Evolutionary conservation across 441 rosid genomes (phyloP).

Genomic region (Omphalea diandra): DNA sequence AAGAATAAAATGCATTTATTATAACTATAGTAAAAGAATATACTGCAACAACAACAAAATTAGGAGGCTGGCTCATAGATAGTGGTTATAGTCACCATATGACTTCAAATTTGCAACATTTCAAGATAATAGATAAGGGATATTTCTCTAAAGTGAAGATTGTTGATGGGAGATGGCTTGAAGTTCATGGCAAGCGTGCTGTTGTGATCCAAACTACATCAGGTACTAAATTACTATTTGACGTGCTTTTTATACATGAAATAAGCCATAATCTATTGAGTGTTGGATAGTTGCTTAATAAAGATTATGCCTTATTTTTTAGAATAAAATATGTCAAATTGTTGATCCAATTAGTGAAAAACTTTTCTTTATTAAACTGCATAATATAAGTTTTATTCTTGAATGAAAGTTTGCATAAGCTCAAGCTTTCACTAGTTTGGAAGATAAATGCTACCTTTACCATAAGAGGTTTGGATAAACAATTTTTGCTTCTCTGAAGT

Average conservation of each 20-base stretch:
- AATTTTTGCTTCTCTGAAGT: too few relatives aligned
- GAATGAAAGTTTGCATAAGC: too few relatives aligned
- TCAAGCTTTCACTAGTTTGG: too few relatives aligned
- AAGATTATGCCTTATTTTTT: not conserved
- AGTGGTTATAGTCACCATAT: not conserved
- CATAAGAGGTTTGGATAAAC: not conserved
- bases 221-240: not conserved
- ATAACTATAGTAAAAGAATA: not conserved
- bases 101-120: too few relatives aligned
- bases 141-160: too few relatives aligned
- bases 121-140: not conserved
- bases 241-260: not conserved
- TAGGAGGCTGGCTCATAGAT: not conserved
- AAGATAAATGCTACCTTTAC: too few relatives aligned
- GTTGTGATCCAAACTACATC: not conserved
- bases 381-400: too few relatives aligned
- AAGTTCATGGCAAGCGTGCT: not conserved
- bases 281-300: not conserved
- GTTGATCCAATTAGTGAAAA: too few relatives aligned
- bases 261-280: not conserved
- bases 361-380: too few relatives aligned
- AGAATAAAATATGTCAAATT: too few relatives aligned
- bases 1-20: not conserved
- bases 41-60: not conserved
- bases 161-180: too few relatives aligned